Base-by-base conservation (phyloP, 306 rosid genomes). In the Trifolium dubium region DNA sequence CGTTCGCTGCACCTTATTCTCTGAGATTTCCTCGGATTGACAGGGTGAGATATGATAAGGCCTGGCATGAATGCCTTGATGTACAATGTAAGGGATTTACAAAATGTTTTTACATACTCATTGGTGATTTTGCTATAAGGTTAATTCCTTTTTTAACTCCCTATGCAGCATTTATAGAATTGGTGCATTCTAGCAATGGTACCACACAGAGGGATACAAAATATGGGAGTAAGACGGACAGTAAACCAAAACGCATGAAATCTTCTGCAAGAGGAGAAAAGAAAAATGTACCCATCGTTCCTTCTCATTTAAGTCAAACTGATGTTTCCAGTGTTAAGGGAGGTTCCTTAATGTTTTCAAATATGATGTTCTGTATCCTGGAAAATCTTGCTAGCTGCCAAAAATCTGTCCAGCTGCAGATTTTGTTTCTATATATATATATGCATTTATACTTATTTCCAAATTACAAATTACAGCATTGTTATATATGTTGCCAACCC, bases 21-120 rank as follows among this genome's bases (percentile, higher is more conserved):
- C 84, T 93, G 76, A 93, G 98, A 83, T 93, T 93, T 85, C 98
- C 98, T 49, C 92, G 98, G 49, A 88, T 93, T 85, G 97, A 93
- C 72, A 86, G 91, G 56, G 96, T 89, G 73, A 88, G 96, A 84
- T 85, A 89, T 73, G 98, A 91, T 85, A 93, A 93, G 78, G 87
- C 94, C 69, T 93, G 98, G 98, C 77, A 89, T 72, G 98, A 93
- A 83, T 93, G 98, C 85, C 96, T 93, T 43, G 94, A 93, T 85
- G 92, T 91, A 73, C 92, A 93, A 75, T 89, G 97, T 93, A 81
- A 86, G 94, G 73, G 64, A 73, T 74, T 64, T 17, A 30, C 74
- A 32, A 10, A 59, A 55, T 60, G 76, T 53, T 84, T 68, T 55
- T 46, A 64, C 60, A 69, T 75, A 49, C 54, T 75, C 23, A 5